Base-by-base conservation (phyloP, 2,329 filamentous ascomycete species). In the Neonectria ditissima region DNA sequence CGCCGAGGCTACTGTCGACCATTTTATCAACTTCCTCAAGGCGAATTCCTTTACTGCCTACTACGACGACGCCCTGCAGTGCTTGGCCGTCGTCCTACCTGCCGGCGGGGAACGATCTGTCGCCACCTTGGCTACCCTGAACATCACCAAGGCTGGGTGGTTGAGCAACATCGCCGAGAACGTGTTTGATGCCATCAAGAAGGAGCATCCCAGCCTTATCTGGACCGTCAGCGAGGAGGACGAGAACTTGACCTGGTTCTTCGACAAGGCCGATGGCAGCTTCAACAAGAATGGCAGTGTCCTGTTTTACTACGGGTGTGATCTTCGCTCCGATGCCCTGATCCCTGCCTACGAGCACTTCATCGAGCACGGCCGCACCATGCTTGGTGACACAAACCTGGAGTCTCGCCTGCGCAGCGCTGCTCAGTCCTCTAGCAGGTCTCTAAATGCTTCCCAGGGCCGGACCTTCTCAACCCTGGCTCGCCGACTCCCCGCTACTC, bases 161-260 rank as follows among this genome's bases (percentile, higher is more conserved):
- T 83, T 98, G 64, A 96, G 91, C 63, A 97, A 97, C 76, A 90
- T 97, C 34, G 92, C 94, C 30, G 96, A 98, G 79, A 97, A 98
- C 75, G 92, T 98, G 62, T 97, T 98, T 79, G 89, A 91, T 68
- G 91, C 92, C 66, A 92, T 98, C 78, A 97, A 95, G 85, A 97
- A 97, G 80, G 95, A 97, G 76, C 92, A 94, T 79, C 90, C 94
- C 59, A 93, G 91, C 81, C 86, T 98, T 69, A 92, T 93, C 68
- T 99, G 94, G 95, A 97, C 94, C n/a, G 95, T 97, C 65, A 95
- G 92, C 82, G 91, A 94, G 75, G 92, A 97, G 71, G 94, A 98
- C 73, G 95, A 98, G 86, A 97, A 98, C 78, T 84, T 98, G 73
- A 94, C 93, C 11, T 98, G 95, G 96, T 97, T 98, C 84, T 97